Base-by-base conservation (phyloP, 2,329 filamentous ascomycete species). In the Pseudogymnoascus sp. region DNA sequence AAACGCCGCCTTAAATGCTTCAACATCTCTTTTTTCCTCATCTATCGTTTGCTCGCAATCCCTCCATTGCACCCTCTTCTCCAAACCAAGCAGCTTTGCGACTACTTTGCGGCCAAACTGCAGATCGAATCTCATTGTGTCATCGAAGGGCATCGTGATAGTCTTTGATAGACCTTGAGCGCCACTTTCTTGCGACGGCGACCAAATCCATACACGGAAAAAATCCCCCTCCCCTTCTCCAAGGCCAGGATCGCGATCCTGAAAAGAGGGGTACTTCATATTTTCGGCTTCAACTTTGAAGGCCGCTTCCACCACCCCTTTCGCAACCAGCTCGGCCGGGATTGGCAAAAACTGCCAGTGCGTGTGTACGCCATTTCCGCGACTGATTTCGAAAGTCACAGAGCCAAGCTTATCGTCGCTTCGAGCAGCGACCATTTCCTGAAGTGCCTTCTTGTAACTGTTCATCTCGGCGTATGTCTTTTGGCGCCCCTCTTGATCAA, bases 261-360 rank as follows among this genome's bases (percentile, higher is more conserved):
- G 70, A 59, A 87, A 81, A 37, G 75, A 67, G 0, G 84, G 83
- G 61, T 83, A 81, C 61, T 78, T 73, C 54, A 79, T 71, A 67
- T 96, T 95, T 72, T 96, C 89, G 0, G 91, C 92, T 71, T 96
- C 86, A 1, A 95, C 89, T 60, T 87, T 87, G 76, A 99, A 97
- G 0, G 87, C 93, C 0, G 89, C 90, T 72, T 96, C 91, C 0
- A 96, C 89, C 1, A 96, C 79, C 0, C 89, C 89, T 54, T 85
- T 84, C 17, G 76, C 77, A 59, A 96, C 82, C 47, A 90, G 77
- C 8, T 88, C 80, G 0, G 82, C 78, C 0, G 88, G 83, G 0
- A 95, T 79, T 0, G 94, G 91, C 31, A 97, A 77, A 67, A 95
- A 88, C 74, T 99, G 95, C 94, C 92, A 97, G 71, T 97, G 93